phyloP scores from a whole-genome alignment of 257 asterid species.

The Plantago major region DNA sequence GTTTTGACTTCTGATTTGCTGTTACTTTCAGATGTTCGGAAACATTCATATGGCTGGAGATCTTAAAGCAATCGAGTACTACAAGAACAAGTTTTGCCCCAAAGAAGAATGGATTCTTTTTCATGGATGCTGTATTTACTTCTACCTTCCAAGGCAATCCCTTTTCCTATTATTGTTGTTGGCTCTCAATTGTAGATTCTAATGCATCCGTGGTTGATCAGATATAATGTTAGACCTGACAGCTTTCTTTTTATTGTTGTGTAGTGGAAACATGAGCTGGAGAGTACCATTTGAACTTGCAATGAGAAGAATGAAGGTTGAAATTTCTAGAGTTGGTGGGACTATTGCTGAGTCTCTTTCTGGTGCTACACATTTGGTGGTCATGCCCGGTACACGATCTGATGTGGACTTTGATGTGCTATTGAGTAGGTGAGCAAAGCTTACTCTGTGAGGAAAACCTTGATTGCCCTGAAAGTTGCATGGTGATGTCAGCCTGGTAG shows the following conservation, averaged over 20 bases:
- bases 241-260: conserved; percentile 20
- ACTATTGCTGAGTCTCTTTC: conserved; percentile 43
- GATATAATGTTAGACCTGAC: conserved; percentile 16
- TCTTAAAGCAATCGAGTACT: conserved; percentile 44
- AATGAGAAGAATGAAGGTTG: conserved; percentile 76
- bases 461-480: too few species aligned
- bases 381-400: conserved; percentile 40
- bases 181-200: conserved; percentile 8
- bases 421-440: conserved; percentile 47
- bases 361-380: conserved; percentile 73
- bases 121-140: conserved; percentile 72
- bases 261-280: conserved; percentile 43
- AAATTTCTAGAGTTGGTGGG: conserved; percentile 75
- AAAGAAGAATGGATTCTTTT: conserved; percentile 76
- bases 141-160: conserved; percentile 43
- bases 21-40: conserved; percentile 51
- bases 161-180: neutral
- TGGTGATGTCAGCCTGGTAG: too few species aligned
- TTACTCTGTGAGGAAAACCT: neutral
- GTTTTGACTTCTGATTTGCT: conserved; percentile 9
- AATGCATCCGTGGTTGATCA: conserved; percentile 15
- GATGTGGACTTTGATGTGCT: conserved; percentile 43
- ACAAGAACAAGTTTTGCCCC: conserved; percentile 73
- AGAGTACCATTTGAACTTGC: conserved; percentile 56
- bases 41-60: conserved; percentile 39